Percentiles rank a stretch among this genome's conserved stretches.
Conservation (phyloP, 805 yeast genomes). For the Suhomyces prunicola region DNA sequence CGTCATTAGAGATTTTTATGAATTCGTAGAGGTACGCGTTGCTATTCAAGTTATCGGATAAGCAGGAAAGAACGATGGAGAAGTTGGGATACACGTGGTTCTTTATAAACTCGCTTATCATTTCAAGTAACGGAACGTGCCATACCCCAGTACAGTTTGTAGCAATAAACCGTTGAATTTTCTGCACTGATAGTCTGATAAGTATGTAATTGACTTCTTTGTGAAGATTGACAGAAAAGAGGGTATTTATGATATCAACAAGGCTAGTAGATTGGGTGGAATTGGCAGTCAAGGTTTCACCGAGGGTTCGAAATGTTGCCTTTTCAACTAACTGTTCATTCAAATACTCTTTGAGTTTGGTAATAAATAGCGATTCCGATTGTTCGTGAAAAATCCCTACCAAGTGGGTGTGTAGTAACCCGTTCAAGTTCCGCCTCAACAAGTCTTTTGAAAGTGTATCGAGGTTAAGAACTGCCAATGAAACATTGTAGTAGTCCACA, state of each 20-base stretch:
- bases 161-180: constrained; percentile 31
- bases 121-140: constrained; percentile 33
- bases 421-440: constrained; percentile 27
- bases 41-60: constrained; percentile 7
- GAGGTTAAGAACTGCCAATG: constrained; percentile 22
- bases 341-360: constrained; percentile 5
- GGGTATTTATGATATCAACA: constrained; percentile 14
- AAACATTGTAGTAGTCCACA: constrained; percentile 21
- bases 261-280: background rate
- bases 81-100: constrained; percentile 38
- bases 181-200: constrained; percentile 34
- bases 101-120: constrained; percentile 37
- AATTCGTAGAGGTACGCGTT: constrained; percentile 23
- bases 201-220: constrained; percentile 26
- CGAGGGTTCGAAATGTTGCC: background rate
- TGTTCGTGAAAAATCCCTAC: background rate
- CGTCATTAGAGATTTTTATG: constrained; percentile 36
- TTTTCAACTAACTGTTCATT: constrained; percentile 4
- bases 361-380: constrained; percentile 1
- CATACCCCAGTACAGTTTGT: constrained; percentile 33
- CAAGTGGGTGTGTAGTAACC: constrained; percentile 19
- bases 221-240: constrained; percentile 18
- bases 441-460: constrained; percentile 16
- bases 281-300: background rate
- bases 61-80: constrained; percentile 15